A percentile compares a stretch with the other conserved stretches of the same genome.
These are phyloP conservation scores for Lipomyces yamadae DNA, from an alignment of 805 yeast species.

Conservation along the genomic window DNA sequence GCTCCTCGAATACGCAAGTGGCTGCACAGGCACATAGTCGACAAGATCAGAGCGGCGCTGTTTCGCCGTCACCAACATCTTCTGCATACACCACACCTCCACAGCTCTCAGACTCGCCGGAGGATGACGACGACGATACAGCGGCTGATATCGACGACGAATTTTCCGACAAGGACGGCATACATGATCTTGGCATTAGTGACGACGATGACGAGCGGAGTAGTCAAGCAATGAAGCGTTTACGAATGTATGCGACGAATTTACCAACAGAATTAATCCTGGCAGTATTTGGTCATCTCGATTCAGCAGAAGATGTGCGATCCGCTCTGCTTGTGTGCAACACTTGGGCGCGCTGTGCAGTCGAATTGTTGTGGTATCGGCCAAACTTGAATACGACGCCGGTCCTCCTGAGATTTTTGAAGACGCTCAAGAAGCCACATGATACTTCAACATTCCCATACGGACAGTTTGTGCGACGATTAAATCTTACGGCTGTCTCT, in stretches of 20 bases:
- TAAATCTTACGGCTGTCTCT: constrained; percentile 78
- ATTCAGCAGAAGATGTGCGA: constrained; percentile 26
- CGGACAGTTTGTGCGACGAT: constrained; percentile 66
- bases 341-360: constrained; percentile 75
- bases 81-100: constrained; percentile 34
- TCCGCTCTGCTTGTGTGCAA: constrained; percentile 66
- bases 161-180: constrained; percentile 13
- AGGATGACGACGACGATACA: constrained; percentile 30
- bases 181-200: not conserved
- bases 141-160: constrained; percentile 14
- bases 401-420: constrained; percentile 58
- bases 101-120: constrained; percentile 34
- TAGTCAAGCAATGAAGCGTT: constrained; percentile 2
- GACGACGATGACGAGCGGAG: constrained; percentile 13
- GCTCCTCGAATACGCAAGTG: not conserved
- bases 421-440: constrained; percentile 56
- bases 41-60: constrained; percentile 1
- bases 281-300: constrained; percentile 23
- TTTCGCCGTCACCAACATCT: constrained; percentile 29
- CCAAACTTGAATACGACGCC: constrained; percentile 65
- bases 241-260: constrained; percentile 10
- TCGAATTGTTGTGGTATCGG: constrained; percentile 85
- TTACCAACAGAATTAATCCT: constrained; percentile 33
- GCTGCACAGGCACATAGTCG: not conserved
- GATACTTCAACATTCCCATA: constrained; percentile 69